phyloP scores from a whole-genome alignment of 345 rosid species.

The Pistacia atlantica region DNA sequence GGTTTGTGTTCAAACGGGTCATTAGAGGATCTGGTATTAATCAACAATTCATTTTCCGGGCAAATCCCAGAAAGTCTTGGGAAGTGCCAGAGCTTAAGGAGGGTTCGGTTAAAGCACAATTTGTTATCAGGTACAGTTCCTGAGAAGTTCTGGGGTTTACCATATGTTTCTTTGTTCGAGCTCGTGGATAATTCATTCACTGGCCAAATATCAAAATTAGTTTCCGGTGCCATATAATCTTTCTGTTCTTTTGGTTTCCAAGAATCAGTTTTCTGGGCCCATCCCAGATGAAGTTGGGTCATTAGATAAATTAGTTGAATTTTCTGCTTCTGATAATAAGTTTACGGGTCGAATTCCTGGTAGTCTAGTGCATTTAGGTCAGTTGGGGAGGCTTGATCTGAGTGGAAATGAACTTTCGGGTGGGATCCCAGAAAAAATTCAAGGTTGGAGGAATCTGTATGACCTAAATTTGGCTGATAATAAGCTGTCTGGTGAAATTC shows the following conservation, averaged over 20 bases:
- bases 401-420: slow-evolving; percentile 62
- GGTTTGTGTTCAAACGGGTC: slow-evolving; percentile 56
- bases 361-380: slow-evolving; percentile 50
- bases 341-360: slow-evolving; percentile 57
- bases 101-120: slow-evolving; percentile 66
- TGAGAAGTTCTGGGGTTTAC: slow-evolving; percentile 72
- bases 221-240: slow-evolving; percentile 73
- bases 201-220: slow-evolving; percentile 45
- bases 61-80: slow-evolving; percentile 58
- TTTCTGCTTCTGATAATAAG: slow-evolving; percentile 50
- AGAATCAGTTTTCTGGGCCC: slow-evolving; percentile 60
- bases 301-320: slow-evolving; percentile 49
- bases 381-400: slow-evolving; percentile 71
- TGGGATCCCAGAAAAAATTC: slow-evolving; percentile 58
- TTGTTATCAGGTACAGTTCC: slow-evolving; percentile 63
- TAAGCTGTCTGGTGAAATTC: slow-evolving; percentile 64
- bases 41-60: slow-evolving; percentile 72
- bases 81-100: slow-evolving; percentile 60
- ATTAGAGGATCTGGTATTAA: slow-evolving; percentile 58
- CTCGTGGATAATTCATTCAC: slow-evolving; percentile 58
- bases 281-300: slow-evolving; percentile 61
- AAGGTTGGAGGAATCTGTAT: slow-evolving; percentile 56
- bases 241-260: slow-evolving; percentile 57
- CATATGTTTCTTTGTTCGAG: slow-evolving; percentile 62
- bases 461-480: slow-evolving; percentile 80